Evolutionary conservation across 345 rosid species (phyloP), one percentile per base, ranked within the genome.

Genomic region (Passiflora organensis): DNA sequence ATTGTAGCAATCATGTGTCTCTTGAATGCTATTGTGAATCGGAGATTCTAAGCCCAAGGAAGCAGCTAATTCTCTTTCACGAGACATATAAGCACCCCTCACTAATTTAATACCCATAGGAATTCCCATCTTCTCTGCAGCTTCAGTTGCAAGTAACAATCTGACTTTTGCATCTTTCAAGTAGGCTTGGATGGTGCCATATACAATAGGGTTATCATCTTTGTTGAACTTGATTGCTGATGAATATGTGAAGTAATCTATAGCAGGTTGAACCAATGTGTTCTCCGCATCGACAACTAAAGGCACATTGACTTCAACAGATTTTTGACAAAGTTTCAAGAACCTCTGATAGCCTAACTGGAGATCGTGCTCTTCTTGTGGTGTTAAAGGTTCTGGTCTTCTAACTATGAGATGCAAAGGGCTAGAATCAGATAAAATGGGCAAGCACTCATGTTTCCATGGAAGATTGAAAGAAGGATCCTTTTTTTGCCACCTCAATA

Each of bases 51-150:
- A 78, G 2, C 96, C 95, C 51, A 86, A 62, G 10, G 87, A 74
- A 51, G 78, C 74, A 0, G 98, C 98, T 10, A 78, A 22, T 16
- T 62, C 69, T 2, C 63, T 62, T 67, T 88, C 98, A 5, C 84
- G 79, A 0, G 85, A 66, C 95, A 91, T 88, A 44, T 91, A 91
- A 13, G 96, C 98, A 0, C 98, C 98, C 32, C 98, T 76, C 3
- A 91, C 98, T 11, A 91, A 51, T 72, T 91, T 91, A 57, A 84
- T 60, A 12, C 98, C 98, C 79, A 84, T 67, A 1, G 81, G 74
- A 24, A 91, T 69, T 18, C 85, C 83, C 66, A 62, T 62, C 51
- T 74, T 82, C 47, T 78, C 76, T 0, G 96, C 90, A 4, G 80
- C 78, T 56, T 59, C 55, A 3, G 70, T 70, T 0, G 81, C 88